Evolutionary conservation across 768 basidiomycete species (phyloP).

Genomic region (Boletus tomentosulus): DNA sequence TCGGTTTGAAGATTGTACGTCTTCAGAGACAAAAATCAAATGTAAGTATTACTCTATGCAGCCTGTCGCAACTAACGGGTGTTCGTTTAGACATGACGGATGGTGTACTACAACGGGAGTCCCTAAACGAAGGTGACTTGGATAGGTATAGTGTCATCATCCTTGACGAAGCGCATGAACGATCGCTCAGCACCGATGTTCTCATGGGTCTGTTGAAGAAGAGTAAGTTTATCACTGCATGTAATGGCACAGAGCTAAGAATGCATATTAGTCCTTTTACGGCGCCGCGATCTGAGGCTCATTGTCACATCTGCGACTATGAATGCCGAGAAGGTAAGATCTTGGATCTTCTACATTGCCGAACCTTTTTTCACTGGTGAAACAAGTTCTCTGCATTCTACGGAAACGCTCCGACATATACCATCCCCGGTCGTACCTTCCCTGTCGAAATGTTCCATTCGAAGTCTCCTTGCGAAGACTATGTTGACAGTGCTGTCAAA

Average conservation of each 20-base stretch:
- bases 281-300: constrained; percentile 88
- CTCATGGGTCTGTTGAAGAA: constrained; percentile 58
- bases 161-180: too few relatives aligned
- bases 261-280: constrained; percentile 60
- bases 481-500: constrained; percentile 97
- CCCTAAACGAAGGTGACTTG: too few relatives aligned
- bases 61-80: too few relatives aligned
- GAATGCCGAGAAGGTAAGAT: constrained; percentile 91
- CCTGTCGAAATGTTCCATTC: constrained; percentile 96
- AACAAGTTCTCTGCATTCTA: constrained; percentile 92
- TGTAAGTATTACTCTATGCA: too few relatives aligned
- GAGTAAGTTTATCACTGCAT: constrained; percentile 47
- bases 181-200: too few relatives aligned
- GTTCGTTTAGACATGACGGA: too few relatives aligned
- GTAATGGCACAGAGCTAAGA: constrained; percentile 2
- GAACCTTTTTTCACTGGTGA: not conserved
- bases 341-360: not conserved
- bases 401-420: constrained; percentile 91
- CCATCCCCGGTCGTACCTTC: constrained; percentile 92
- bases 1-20: too few relatives aligned
- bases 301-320: constrained; percentile 99
- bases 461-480: constrained; percentile 98
- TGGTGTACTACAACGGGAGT: too few relatives aligned
- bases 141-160: too few relatives aligned
- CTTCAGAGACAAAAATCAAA: too few relatives aligned